Evolutionary conservation across 441 rosid genomes (phyloP).

Genomic region (Syzygium syzygioides): DNA sequence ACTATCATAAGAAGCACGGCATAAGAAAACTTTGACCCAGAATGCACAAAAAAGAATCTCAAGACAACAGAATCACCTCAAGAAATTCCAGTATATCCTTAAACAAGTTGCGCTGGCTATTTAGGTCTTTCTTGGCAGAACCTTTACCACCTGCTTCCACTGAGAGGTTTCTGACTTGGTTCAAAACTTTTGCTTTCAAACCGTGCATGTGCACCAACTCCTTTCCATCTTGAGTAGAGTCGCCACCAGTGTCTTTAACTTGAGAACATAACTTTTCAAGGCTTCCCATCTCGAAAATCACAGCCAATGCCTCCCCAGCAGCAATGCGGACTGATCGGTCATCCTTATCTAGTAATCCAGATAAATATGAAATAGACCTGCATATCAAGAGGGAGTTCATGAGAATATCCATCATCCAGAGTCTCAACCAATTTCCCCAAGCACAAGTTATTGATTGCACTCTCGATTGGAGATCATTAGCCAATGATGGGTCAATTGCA

Average conservation of each 20-base stretch:
- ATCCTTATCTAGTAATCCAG: constrained; percentile 73
- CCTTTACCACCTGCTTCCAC: constrained; percentile 96
- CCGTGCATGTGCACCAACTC: constrained; percentile 53
- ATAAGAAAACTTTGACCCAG: not conserved
- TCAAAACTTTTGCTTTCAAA: constrained; percentile 51
- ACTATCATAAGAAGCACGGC: constrained; percentile 26
- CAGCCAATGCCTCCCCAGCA: constrained; percentile 88
- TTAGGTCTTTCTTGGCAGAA: constrained; percentile 88
- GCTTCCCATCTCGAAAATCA: constrained; percentile 68
- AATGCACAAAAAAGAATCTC: not conserved
- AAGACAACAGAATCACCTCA: constrained; percentile 44
- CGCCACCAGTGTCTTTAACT: constrained; percentile 32
- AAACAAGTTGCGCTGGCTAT: constrained; percentile 73
- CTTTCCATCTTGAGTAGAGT: constrained; percentile 43
- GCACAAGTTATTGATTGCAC: constrained; percentile 7
- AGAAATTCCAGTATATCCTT: constrained; percentile 73
- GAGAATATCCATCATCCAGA: not conserved
- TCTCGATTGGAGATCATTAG: not conserved
- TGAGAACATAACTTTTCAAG: constrained; percentile 61
- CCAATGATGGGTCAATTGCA: not conserved
- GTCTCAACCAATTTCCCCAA: not conserved
- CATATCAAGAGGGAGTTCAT: constrained; percentile 9
- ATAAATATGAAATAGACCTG: constrained; percentile 72
- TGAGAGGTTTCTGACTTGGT: constrained; percentile 72
- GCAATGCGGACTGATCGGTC: constrained; percentile 90